A percentile compares a stretch with the other conserved stretches of the same genome.
phyloP scores from a whole-genome alignment of 2,329 filamentous ascomycete genomes.

The Arachnomyces sp. region DNA sequence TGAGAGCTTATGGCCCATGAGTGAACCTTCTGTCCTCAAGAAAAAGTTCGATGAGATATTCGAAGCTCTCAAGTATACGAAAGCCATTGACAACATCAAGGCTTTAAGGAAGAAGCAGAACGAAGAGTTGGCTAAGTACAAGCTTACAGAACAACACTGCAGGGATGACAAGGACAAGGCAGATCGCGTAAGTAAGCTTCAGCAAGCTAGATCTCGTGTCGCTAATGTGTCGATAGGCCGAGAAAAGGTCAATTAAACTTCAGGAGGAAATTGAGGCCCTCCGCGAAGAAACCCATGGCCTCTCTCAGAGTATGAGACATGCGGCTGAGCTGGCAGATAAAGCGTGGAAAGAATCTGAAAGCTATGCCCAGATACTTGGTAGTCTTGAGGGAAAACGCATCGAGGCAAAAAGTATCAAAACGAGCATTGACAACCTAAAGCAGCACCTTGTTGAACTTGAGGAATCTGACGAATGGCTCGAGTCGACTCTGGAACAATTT shows the following conservation, averaged over 20 bases:
- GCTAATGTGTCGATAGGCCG: slow-evolving; percentile 31
- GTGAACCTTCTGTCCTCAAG: slow-evolving; percentile 75
- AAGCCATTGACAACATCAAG: slow-evolving; percentile 94
- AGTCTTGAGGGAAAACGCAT: slow-evolving; percentile 68
- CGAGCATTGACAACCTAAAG: slow-evolving; percentile 61
- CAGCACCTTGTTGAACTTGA: slow-evolving; percentile 65
- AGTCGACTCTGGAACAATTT: slow-evolving; percentile 65
- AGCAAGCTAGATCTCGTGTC: not conserved
- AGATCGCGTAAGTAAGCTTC: slow-evolving; percentile 46
- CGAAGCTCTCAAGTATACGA: slow-evolving; percentile 92
- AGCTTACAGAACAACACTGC: slow-evolving; percentile 65
- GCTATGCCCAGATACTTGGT: slow-evolving; percentile 65
- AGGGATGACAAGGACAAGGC: slow-evolving; percentile 80
- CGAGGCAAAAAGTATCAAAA: slow-evolving; percentile 60
- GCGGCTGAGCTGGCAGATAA: slow-evolving; percentile 48
- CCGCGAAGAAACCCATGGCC: slow-evolving; percentile 53
- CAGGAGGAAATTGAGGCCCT: slow-evolving; percentile 53
- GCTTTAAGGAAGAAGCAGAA: slow-evolving; percentile 73
- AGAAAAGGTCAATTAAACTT: slow-evolving; percentile 57
- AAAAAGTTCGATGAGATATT: slow-evolving; percentile 97
- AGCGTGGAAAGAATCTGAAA: slow-evolving; percentile 64
- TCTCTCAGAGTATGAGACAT: slow-evolving; percentile 39
- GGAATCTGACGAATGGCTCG: slow-evolving; percentile 69
- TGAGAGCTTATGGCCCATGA: slow-evolving; percentile 94
- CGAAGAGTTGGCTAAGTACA: slow-evolving; percentile 62